Evolutionary conservation across 192 early-diverging fungal genomes (phyloP), one percentile per base, ranked within the genome.

Genomic region (Allomyces arbusculus): DNA sequence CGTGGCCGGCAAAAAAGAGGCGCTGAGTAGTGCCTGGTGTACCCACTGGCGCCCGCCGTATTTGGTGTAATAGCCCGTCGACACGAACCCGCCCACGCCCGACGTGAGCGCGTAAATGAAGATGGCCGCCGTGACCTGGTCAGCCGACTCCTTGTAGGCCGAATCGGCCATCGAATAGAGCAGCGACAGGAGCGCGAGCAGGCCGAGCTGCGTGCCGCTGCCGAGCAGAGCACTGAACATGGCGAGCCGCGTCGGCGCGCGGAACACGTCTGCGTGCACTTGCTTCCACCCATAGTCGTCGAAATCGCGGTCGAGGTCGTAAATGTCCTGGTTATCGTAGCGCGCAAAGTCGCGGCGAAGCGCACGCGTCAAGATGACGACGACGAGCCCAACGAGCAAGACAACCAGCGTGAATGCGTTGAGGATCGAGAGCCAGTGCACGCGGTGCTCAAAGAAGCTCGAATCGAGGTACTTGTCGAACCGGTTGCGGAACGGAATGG

Each of bases 251-350:
- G 79, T 69, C 4, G 94, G 91, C 24, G 91, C 72, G n/a, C 94
- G 86, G 77, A 97, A 97, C n/a, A 97, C 89, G 74, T 97, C 94
- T 33, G 91, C 91, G 64, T 97, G 94, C 8, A 97, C 89, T 33
- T 91, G 84, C 75, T 95, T 97, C 94, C 94, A 97, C 4, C 94
- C 94, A 83, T 89, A 94, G 66, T 97, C 94, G 66, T 97, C 94
- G 19, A 89, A 69, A 68, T 89, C 85, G 25, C 81, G 76, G 64
- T 87, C 86, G 76, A 88, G 77, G 45, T 90, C 87, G 50, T 80
- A 74, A 22, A 86, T 64, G 11, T 84, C 82, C 67, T 86, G 82
- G 50, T 77, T 78, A 68, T 97, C 91, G 72, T 97, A 97, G 23
- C 94, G 85, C 14, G 91, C 86, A 75, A 90, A 92, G 74, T 97